phyloP scores from a whole-genome alignment of 371 early-diverging fungal species.

The Rhizopus sp. region DNA sequence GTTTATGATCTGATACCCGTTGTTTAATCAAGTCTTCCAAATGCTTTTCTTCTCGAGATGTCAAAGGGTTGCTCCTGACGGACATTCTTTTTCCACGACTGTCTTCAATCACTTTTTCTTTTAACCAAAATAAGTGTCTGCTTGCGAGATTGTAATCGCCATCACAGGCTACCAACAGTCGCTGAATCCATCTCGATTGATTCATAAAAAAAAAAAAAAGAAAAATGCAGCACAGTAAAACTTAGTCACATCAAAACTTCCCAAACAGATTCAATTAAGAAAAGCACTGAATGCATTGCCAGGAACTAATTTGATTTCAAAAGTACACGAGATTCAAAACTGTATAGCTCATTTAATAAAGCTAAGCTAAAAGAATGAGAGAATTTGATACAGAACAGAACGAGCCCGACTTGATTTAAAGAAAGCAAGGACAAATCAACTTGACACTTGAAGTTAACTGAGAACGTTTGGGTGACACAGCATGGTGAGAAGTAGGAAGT shows the following conservation, averaged over 20 bases:
- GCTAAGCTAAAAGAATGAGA: conserved; percentile 40
- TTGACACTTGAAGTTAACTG: conserved; percentile 35
- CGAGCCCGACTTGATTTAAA: conserved; percentile 36
- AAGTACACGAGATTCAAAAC: conserved; percentile 45
- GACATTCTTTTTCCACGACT: conserved; percentile 5
- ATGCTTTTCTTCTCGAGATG: conserved; percentile 17
- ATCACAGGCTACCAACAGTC: conserved; percentile 33
- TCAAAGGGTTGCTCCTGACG: neutral
- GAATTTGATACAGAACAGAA: conserved; percentile 37
- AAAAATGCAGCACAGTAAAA: too few relatives aligned
- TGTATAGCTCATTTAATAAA: conserved; percentile 38
- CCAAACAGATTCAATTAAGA: conserved; percentile 17
- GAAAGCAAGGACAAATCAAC: conserved; percentile 40
- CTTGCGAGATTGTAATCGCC: conserved; percentile 29
- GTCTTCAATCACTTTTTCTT: conserved; percentile 28
- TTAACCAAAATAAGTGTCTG: conserved; percentile 41
- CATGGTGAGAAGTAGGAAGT: conserved; percentile 42
- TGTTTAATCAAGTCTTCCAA: conserved; percentile 47
- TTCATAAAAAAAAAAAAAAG: neutral
- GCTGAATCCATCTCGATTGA: conserved; percentile 3
- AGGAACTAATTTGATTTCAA: conserved; percentile 34
- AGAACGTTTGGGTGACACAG: conserved; percentile 44
- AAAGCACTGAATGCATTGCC: conserved; percentile 41
- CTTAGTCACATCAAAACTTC: too few relatives aligned
- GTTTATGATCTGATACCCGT: conserved; percentile 64